Evolutionary conservation across 2,329 filamentous ascomycete species (phyloP), one percentile per base, ranked within the genome.

Genomic region (Trichoderma sp.): DNA sequence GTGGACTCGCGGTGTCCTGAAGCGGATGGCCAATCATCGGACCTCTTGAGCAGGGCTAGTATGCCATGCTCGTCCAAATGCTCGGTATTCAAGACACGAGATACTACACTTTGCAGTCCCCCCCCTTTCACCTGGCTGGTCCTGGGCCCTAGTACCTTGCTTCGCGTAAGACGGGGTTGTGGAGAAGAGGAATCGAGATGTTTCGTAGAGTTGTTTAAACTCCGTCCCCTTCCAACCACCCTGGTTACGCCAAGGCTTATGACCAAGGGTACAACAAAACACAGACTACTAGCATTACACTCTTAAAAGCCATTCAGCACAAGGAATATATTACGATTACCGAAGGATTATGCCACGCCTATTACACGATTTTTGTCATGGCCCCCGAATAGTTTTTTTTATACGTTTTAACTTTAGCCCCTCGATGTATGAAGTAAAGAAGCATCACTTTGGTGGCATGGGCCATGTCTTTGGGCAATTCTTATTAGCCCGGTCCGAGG

Each of bases 391-490:
- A n/a, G 32, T 54, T 19, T 34, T 53, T 37, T 19, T 34, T 34
- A 57, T 65, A 57, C 19, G 37, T 34, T 48, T 48, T 35, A 19
- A 64, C 27, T 45, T 42, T 56, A 48, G 52, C 52, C 39, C 29
- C 29, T 57, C 22, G 35, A 57, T 57, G 39, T 65, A 57, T 37
- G 60, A 54, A 65, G 63, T 37, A 63, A 50, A 35, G 29, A 52
- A 32, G 29, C 61, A 56, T 53, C 52, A 27, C 52, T 64, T 25
- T 56, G 37, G 52, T 65, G 63, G 37, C 50, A 65, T 57, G 63
- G 37, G 35, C 52, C 63, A 57, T 65, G 63, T 65, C 37, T 48
- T n/a, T 48, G 63, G 52, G 63, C 37, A 34, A 22, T 32, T 45
- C n/a, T n/a, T 45, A 10, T 35, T 35, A 48, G 52, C 50, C 52